Percentiles rank a stretch among this genome's conserved stretches.
phyloP scores from a whole-genome alignment of 169 alveolate genomes.

The Cystoisospora suis region DNA sequence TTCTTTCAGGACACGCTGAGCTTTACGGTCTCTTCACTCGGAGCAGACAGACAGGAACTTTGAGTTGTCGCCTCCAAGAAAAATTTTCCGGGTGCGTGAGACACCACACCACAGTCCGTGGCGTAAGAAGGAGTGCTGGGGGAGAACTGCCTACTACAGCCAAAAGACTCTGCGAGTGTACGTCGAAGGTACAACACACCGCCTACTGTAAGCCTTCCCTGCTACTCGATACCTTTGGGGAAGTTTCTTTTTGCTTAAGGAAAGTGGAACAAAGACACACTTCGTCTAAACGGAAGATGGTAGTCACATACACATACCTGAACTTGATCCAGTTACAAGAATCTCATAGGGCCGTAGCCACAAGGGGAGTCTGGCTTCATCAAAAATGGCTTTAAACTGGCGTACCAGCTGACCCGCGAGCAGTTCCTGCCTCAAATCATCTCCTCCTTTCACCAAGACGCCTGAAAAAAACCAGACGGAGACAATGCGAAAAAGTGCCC shows the following conservation, averaged over 20 bases:
- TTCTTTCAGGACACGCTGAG: too few species aligned
- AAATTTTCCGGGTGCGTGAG: not conserved
- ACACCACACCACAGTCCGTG: not conserved
- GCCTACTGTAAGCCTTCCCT: too few species aligned
- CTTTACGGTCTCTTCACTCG: too few species aligned
- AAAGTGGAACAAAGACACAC: not conserved
- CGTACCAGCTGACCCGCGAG: conserved; percentile 94
- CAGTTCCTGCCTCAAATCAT: conserved; percentile 94
- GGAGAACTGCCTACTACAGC: not conserved
- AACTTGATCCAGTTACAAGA: conserved; percentile 91
- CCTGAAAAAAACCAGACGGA: conserved; percentile 33
- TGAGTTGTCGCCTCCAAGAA: too few species aligned
- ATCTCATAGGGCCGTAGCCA: conserved; percentile 94
- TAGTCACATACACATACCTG: conserved; percentile 85
- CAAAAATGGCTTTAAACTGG: conserved; percentile 86
- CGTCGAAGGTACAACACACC: too few species aligned
- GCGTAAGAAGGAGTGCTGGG: not conserved
- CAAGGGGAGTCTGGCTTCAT: conserved; percentile 85
- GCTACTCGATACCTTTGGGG: too few species aligned
- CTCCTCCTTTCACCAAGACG: conserved; percentile 94
- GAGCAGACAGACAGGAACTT: too few species aligned
- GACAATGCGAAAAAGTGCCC: too few species aligned
- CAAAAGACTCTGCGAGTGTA: too few species aligned
- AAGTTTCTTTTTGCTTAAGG: too few species aligned
- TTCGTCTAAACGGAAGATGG: too few species aligned